Conservation (phyloP, 2,329 filamentous ascomycete genomes). For the Aspergillus calidoustus region DNA sequence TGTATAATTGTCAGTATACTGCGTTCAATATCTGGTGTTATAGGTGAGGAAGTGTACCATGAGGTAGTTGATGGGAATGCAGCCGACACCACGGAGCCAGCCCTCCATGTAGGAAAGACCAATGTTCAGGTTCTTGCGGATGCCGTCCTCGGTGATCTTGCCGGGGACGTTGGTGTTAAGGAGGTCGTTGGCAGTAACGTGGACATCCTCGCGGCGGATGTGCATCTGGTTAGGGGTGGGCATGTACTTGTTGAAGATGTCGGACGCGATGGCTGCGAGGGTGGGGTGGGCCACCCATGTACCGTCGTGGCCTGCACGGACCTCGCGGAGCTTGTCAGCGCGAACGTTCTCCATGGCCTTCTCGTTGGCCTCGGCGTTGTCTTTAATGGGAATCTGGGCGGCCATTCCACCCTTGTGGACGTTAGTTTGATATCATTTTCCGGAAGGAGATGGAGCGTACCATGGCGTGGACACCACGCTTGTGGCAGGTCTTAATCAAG, state of each 20-base stretch:
- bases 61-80: conserved; percentile 95
- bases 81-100: conserved; percentile 92
- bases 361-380: conserved; percentile 87
- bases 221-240: conserved; percentile 97
- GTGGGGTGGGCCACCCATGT: conserved; percentile 98
- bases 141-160: conserved; percentile 87
- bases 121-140: conserved; percentile 97
- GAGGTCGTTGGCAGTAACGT: conserved; percentile 83
- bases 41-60: conserved; percentile 62
- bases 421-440: neutral
- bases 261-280: conserved; percentile 82
- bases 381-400: conserved; percentile 98
- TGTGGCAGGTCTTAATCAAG: conserved; percentile 97
- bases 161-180: conserved; percentile 98
- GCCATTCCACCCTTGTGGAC: conserved; percentile 78
- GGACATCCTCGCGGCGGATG: conserved; percentile 84
- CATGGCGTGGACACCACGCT: conserved; percentile 97
- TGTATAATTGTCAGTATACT: conserved; percentile 19
- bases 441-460: conserved; percentile 38
- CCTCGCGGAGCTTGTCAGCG: conserved; percentile 95
- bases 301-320: conserved; percentile 90
- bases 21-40: too few species aligned
- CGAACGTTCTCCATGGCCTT: conserved; percentile 91
- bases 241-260: conserved; percentile 98
- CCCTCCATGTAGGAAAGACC: conserved; percentile 98